Evolutionary conservation across 169 alveolate genomes (phyloP).

Genomic region (Plasmodium relictum): DNA sequence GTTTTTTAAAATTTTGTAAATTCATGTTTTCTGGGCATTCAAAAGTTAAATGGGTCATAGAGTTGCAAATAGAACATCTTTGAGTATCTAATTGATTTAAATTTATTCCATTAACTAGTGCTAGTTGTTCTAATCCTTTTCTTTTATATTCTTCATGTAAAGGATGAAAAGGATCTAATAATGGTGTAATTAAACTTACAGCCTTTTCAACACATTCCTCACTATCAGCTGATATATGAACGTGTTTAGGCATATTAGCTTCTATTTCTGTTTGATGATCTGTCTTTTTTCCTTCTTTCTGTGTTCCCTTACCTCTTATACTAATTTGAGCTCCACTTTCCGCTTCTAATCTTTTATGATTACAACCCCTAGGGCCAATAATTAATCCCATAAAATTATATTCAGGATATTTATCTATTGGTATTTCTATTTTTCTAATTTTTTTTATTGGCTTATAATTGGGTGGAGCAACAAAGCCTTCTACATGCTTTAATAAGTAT

Average conservation of each 20-base stretch:
- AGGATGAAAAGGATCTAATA: constrained; percentile 91
- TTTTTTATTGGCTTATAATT: constrained; percentile 92
- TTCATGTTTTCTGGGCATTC: constrained; percentile 88
- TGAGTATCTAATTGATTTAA: constrained; percentile 82
- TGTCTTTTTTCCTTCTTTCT: constrained; percentile 92
- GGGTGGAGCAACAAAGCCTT: constrained; percentile 92
- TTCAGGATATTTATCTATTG: constrained; percentile 93
- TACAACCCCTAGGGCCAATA: constrained; percentile 96
- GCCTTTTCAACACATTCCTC: constrained; percentile 89
- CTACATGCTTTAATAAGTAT: constrained; percentile 88
- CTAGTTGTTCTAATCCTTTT: constrained; percentile 90
- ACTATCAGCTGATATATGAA: constrained; percentile 89
- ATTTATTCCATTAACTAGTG: constrained; percentile 89
- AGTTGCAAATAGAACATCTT: constrained; percentile 89
- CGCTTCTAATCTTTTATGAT: constrained; percentile 93
- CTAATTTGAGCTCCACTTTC: constrained; percentile 93
- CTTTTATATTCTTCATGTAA: constrained; percentile 90
- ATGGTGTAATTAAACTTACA: constrained; percentile 89
- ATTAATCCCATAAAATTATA: constrained; percentile 95
- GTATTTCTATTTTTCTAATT: constrained; percentile 89
- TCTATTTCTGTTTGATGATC: constrained; percentile 92
- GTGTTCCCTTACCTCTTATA: constrained; percentile 92
- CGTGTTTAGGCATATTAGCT: constrained; percentile 92
- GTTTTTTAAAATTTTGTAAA: constrained; percentile 77
- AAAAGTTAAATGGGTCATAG: constrained; percentile 86